Base-by-base conservation (phyloP, 2,329 filamentous ascomycete genomes). In the Colletotrichum shisoi region DNA sequence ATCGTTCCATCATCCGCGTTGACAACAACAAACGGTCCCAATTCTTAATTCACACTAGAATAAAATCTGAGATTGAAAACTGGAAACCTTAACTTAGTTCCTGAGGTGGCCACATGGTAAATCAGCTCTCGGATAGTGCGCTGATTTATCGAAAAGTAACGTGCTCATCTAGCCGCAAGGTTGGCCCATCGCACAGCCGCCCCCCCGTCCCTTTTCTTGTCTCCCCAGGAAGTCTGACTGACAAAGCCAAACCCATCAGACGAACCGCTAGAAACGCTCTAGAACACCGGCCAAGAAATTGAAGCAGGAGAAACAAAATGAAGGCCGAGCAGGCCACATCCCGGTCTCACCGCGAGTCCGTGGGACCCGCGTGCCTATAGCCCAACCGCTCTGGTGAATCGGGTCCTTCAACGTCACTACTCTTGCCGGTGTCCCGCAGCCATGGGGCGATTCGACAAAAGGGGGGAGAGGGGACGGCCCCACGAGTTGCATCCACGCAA, bases 251-350 rank as follows among this genome's bases (percentile, higher is more conserved):
- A 40, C 19, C 40, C 39, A 64, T 60, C 48, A 53, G 39, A 54
- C 40, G 62, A 64, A 42, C 48, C 40, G 21, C 49, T 24, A 37
- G 44, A 31, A 45, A 42, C 54, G 27, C 42, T 46, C 63, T 45
- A 58, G 54, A 59, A 59, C 37, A 54, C 17, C 15, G n/a, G 21
- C 24, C 6, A 56, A 31, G 19, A 51, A 62, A 66, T 56, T 66
- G 51, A 66, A 66, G 58, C 51, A 57, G 44, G 57, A 19, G 17
- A 6, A 44, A 31, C 51, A n/a, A 66, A 66, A 66, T 66, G 51
- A 66, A 57, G 37, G 51, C 11, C 46, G 27, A 51, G 34, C 51
- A 57, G 48, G 58, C 51, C 56, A 45, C 44, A 57, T 57, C 57
- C 63, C n/a, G 34, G 63, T 66, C 37, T 45, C 37, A 31, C 51